phyloP scores from a whole-genome alignment of 768 basidiomycete genomes.

The Tylopilus sp. region DNA sequence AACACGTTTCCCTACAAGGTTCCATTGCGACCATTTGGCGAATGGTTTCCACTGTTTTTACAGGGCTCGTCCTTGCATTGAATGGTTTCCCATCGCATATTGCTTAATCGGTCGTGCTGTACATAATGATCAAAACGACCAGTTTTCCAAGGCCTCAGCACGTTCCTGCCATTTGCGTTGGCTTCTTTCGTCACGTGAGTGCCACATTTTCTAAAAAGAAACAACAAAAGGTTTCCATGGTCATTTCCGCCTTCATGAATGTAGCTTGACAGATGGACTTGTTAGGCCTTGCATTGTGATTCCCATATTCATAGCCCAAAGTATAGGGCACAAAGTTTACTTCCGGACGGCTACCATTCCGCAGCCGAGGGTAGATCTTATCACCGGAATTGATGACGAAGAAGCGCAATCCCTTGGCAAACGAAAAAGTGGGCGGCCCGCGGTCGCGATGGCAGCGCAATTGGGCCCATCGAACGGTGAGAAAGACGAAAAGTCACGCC shows the following conservation, averaged over 20 bases:
- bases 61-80: conserved; percentile 53
- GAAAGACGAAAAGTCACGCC: no score
- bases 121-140: not conserved
- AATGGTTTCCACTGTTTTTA: conserved; percentile 56
- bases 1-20: conserved; percentile 49
- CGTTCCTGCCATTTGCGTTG: conserved; percentile 39
- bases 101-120: conserved; percentile 8
- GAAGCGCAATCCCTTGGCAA: conserved; percentile 47
- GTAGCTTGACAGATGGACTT: conserved; percentile 6
- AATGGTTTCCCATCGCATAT: conserved; percentile 37
- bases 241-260: conserved; percentile 26
- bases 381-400: conserved; percentile 64
- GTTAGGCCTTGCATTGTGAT: conserved; percentile 14
- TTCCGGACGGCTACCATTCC: conserved; percentile 21
- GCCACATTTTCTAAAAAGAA: conserved; percentile 10
- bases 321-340: conserved; percentile 24
- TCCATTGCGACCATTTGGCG: conserved; percentile 61
- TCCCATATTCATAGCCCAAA: conserved; percentile 12
- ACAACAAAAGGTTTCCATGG: conserved; percentile 11
- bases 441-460: not conserved
- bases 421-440: conserved; percentile 42
- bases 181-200: conserved; percentile 62
- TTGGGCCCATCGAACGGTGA: not conserved
- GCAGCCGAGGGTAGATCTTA: conserved; percentile 54
- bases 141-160: conserved; percentile 13